Evolutionary conservation across 306 rosid genomes (phyloP).

Genomic region (Cajanus cajan): DNA sequence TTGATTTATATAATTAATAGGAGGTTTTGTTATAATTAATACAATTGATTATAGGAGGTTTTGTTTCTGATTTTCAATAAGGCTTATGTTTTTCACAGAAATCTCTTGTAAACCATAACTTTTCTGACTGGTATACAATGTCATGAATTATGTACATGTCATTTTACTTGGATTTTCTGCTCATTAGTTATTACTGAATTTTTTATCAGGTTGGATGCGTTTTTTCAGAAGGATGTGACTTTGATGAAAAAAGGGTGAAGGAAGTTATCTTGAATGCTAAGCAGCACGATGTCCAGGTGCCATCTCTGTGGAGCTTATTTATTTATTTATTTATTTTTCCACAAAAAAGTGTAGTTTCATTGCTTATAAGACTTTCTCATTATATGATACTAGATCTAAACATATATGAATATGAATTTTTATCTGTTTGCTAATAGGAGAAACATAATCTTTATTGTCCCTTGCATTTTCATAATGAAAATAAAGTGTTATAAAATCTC

Average conservation of each 20-base stretch:
- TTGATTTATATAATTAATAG: too few species aligned
- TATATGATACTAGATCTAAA: slow-evolving; percentile 2
- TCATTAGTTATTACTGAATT: background rate
- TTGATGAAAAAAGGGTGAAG: slow-evolving; percentile 52
- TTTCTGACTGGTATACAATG: background rate
- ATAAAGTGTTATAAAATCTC: slow-evolving; percentile 24
- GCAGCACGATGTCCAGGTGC: slow-evolving; percentile 61
- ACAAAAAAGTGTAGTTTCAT: background rate
- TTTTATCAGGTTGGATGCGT: slow-evolving; percentile 73
- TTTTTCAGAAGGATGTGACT: slow-evolving; percentile 48
- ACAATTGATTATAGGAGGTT: too few species aligned
- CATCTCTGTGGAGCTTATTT: slow-evolving; percentile 22
- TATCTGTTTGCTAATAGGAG: background rate
- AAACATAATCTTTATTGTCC: background rate
- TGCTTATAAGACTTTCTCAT: slow-evolving; percentile 12
- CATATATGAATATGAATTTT: slow-evolving; percentile 3
- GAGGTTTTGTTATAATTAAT: too few species aligned
- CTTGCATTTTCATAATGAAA: slow-evolving; percentile 6
- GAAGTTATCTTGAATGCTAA: slow-evolving; percentile 42
- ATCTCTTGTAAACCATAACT: background rate
- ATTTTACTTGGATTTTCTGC: slow-evolving; percentile 7
- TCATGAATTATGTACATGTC: background rate
- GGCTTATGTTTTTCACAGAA: background rate
- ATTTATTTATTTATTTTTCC: background rate
- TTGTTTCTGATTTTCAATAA: too few species aligned